These are phyloP conservation scores for Aspergillus kassunensis DNA, from an alignment of 495 filamentous ascomycete species.

Conservation along the genomic window DNA sequence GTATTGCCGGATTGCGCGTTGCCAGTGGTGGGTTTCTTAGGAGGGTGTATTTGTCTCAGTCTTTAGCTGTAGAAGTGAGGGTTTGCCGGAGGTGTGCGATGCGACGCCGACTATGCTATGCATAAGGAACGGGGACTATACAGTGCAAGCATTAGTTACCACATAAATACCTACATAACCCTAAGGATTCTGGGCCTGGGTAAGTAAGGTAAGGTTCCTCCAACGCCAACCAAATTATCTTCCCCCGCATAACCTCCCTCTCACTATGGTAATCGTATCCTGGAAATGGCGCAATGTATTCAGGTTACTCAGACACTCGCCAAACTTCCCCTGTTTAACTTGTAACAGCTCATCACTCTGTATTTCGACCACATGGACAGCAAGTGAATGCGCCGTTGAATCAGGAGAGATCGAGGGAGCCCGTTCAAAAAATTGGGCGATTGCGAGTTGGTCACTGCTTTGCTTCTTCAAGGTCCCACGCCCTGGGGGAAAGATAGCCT, in stretches of 20 bases:
- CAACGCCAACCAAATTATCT: conserved; percentile 37
- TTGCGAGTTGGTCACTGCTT: not conserved
- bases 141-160: not conserved
- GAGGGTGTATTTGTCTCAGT: conserved; percentile 20
- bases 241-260: conserved; percentile 26
- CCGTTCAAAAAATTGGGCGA: not conserved
- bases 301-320: conserved; percentile 9
- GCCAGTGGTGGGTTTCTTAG: conserved; percentile 44
- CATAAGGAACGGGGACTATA: conserved; percentile 45
- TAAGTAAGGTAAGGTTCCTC: too few relatives aligned
- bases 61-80: conserved; percentile 20
- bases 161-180: too few relatives aligned
- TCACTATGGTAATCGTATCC: conserved; percentile 19
- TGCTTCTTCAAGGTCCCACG: conserved; percentile 1
- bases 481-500: conserved; percentile 5
- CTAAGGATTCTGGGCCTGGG: too few relatives aligned
- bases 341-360: conserved; percentile 26
- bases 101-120: conserved; percentile 41
- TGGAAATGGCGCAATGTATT: conserved; percentile 37
- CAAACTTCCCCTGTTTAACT: not conserved
- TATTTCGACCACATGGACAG: conserved; percentile 21
- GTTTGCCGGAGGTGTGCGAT: conserved; percentile 37
- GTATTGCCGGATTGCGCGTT: conserved; percentile 39
- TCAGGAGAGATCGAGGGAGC: conserved; percentile 18
- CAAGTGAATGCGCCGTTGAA: conserved; percentile 22